These are phyloP conservation scores for Ambrosia artemisiifolia DNA, from an alignment of 129 eudicot species.

Conservation along the genomic window DNA sequence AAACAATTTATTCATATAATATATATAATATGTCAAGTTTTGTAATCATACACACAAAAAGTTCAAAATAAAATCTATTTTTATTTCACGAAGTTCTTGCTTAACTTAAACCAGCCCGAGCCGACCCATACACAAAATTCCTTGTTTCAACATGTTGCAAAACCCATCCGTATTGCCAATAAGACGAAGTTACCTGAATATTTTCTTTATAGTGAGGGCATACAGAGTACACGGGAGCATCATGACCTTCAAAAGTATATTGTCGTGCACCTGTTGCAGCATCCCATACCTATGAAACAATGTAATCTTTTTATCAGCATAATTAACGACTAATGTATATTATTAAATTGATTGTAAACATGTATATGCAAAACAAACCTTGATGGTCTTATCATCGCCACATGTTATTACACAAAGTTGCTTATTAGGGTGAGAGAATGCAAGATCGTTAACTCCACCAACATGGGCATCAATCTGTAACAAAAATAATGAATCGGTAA, in stretches of 20 bases:
- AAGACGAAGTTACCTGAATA: constrained; percentile 59
- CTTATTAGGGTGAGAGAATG: constrained; percentile 90
- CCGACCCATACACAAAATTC: too few relatives aligned
- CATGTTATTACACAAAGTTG: constrained; percentile 93
- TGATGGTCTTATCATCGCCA: constrained; percentile 92
- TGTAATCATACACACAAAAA: too few relatives aligned
- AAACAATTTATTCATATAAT: not conserved
- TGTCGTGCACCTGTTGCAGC: constrained; percentile 63
- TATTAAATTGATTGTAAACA: not conserved
- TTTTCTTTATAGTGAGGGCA: constrained; percentile 91
- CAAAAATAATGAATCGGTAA: not conserved
- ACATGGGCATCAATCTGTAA: constrained; percentile 85
- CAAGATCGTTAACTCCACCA: constrained; percentile 97
- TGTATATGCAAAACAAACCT: constrained; percentile 41
- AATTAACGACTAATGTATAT: not conserved
- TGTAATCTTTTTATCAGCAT: not conserved
- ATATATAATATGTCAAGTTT: not conserved
- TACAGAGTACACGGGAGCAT: constrained; percentile 85
- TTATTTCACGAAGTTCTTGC: too few relatives aligned
- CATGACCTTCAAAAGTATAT: constrained; percentile 83
- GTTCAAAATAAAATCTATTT: too few relatives aligned
- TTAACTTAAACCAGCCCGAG: too few relatives aligned
- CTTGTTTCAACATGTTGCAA: too few relatives aligned
- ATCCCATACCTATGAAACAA: constrained; percentile 74
- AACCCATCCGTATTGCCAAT: too few relatives aligned